Evolutionary conservation across 2,329 filamentous ascomycete species (phyloP).

Genomic region (Aspergillus luchuensis): DNA sequence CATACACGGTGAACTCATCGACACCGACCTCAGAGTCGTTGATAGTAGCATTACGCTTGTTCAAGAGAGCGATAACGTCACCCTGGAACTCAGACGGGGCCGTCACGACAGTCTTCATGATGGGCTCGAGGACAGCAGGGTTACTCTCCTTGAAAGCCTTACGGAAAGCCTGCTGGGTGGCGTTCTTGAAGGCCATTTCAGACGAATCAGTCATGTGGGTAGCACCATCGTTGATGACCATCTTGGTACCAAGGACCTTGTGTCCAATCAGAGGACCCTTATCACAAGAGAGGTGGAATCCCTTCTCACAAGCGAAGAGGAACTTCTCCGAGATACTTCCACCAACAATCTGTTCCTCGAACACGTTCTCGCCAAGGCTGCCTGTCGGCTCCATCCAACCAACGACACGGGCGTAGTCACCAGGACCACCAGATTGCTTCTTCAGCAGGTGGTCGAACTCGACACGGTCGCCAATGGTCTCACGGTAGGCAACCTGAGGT

Average conservation of each 20-base stretch:
- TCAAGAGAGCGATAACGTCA: conserved; percentile 89
- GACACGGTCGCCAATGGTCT: conserved; percentile 79
- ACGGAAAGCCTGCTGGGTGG: conserved; percentile 93
- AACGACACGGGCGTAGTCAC: conserved; percentile 90
- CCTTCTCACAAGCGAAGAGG: conserved; percentile 90
- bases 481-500: conserved; percentile 94
- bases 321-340: conserved; percentile 95
- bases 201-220: conserved; percentile 98
- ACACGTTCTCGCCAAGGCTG: conserved; percentile 71
- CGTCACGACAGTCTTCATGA: conserved; percentile 98
- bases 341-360: conserved; percentile 84
- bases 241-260: conserved; percentile 82
- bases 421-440: conserved; percentile 93
- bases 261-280: conserved; percentile 92
- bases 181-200: conserved; percentile 92
- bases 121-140: conserved; percentile 84
- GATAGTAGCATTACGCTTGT: conserved; percentile 94
- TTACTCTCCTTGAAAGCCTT: conserved; percentile 83
- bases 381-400: conserved; percentile 89
- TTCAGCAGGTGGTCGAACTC: conserved; percentile 92
- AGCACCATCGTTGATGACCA: conserved; percentile 94
- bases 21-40: conserved; percentile 91
- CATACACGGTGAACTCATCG: conserved; percentile 90
- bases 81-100: conserved; percentile 98
- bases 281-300: conserved; percentile 78